Percentiles rank a stretch among this genome's conserved stretches.
These are phyloP conservation scores for Lotmaria passim DNA, from an alignment of 208 protist species.

Conservation along the genomic window DNA sequence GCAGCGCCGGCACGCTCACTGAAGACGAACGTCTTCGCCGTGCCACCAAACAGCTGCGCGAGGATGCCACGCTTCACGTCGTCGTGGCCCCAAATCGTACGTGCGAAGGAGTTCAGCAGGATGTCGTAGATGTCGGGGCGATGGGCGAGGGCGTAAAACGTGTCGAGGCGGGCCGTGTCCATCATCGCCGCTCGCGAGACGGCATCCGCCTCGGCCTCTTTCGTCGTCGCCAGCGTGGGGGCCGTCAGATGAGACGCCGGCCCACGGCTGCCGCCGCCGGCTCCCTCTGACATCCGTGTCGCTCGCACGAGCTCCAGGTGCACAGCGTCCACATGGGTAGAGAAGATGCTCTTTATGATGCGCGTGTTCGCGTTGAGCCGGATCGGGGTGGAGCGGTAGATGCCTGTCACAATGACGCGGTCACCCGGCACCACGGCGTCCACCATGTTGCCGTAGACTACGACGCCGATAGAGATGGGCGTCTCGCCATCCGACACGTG, in stretches of 20 bases:
- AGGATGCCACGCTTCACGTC: constrained; percentile 99
- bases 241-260: constrained; percentile 11
- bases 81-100: constrained; percentile 98
- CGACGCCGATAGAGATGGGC: constrained; percentile 96
- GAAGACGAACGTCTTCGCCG: constrained; percentile 92
- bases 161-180: constrained; percentile 70
- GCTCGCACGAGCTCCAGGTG: constrained; percentile 94
- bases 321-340: constrained; percentile 97
- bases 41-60: constrained; percentile 98
- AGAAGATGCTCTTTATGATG: constrained; percentile 95
- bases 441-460: constrained; percentile 96
- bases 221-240: constrained; percentile 20
- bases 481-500: constrained; percentile 99
- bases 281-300: constrained; percentile 5
- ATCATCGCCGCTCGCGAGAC: constrained; percentile 30
- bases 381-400: constrained; percentile 95
- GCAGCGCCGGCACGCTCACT: constrained; percentile 18
- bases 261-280: not conserved
- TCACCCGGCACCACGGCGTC: constrained; percentile 97
- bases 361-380: constrained; percentile 94
- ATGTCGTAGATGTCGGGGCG: constrained; percentile 96
- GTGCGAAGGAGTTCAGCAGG: constrained; percentile 95
- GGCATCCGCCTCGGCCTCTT: constrained; percentile 7
- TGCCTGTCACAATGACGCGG: constrained; percentile 97
- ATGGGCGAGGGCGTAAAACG: constrained; percentile 75